Evolutionary conservation across 2,329 filamentous ascomycete genomes (phyloP).

Genomic region (Colletotrichum lentis): DNA sequence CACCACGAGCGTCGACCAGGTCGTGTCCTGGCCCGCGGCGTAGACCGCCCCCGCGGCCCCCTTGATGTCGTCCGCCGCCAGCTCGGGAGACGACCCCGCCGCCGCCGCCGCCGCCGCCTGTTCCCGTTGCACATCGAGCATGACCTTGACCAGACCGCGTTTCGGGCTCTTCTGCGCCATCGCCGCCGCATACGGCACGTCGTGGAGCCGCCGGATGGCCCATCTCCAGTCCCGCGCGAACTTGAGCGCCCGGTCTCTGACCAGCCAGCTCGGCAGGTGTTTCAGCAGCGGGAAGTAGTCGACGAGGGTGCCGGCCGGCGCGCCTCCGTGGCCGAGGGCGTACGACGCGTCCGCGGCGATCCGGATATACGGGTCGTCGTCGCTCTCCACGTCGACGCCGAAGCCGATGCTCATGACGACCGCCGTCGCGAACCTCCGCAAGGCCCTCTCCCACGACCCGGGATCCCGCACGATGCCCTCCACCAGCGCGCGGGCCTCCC

Average conservation of each 20-base stretch:
- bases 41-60: slow-evolving; percentile 58
- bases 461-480: slow-evolving; percentile 46
- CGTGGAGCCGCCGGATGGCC: slow-evolving; percentile 52
- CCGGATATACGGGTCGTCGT: slow-evolving; percentile 48
- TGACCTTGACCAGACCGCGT: slow-evolving; percentile 39
- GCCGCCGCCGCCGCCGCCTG: slow-evolving; percentile 42
- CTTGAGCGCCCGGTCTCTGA: slow-evolving; percentile 45
- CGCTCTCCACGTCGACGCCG: slow-evolving; percentile 50
- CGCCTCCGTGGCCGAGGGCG: slow-evolving; percentile 46
- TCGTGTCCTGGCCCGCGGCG: slow-evolving; percentile 57
- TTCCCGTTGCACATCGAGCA: slow-evolving; percentile 42
- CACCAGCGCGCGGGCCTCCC: slow-evolving; percentile 39
- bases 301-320: slow-evolving; percentile 51
- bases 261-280: slow-evolving; percentile 50
- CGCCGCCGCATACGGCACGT: slow-evolving; percentile 51
- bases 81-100: slow-evolving; percentile 48
- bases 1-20: slow-evolving; percentile 50
- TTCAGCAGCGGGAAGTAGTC: slow-evolving; percentile 58
- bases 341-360: slow-evolving; percentile 40
- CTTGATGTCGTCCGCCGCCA: slow-evolving; percentile 55
- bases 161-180: neutral
- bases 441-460: slow-evolving; percentile 48
- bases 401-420: slow-evolving; percentile 55
- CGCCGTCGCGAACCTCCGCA: slow-evolving; percentile 52
- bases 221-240: slow-evolving; percentile 44